Evolutionary conservation across 2,329 filamentous ascomycete genomes (phyloP).

Genomic region (Botrytis elliptica): DNA sequence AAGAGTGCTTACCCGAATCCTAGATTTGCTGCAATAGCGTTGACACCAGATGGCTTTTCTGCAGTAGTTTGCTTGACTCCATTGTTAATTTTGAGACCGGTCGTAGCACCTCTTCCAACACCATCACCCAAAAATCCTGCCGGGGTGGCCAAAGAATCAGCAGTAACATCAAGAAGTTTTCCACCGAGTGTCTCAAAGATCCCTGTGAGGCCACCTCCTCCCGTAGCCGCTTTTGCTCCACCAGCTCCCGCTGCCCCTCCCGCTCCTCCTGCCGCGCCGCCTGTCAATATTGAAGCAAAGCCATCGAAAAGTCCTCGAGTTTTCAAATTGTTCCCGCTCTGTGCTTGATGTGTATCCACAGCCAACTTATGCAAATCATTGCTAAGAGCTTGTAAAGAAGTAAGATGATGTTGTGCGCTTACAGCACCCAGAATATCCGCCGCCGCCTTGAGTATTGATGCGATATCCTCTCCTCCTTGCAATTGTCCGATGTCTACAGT

Average conservation of each 20-base stretch:
- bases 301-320: conserved; percentile 6
- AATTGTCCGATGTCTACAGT: neutral
- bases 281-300: neutral
- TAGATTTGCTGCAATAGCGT: conserved; percentile 11
- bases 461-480: conserved; percentile 4
- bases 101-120: conserved; percentile 18
- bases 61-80: conserved; percentile 14
- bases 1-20: conserved; percentile 16
- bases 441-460: neutral
- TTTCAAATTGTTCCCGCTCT: neutral
- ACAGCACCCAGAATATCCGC: conserved; percentile 14
- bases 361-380: conserved; percentile 18
- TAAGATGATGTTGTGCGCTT: conserved; percentile 7
- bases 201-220: conserved; percentile 4
- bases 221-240: neutral
- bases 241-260: neutral
- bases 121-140: conserved; percentile 16
- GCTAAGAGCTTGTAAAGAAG: conserved; percentile 14
- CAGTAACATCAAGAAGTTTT: neutral
- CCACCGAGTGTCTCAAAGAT: neutral
- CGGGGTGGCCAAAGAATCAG: conserved; percentile 5
- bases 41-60: conserved; percentile 12
- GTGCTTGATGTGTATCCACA: conserved; percentile 1
- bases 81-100: conserved; percentile 17
- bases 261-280: neutral